Base-by-base conservation (phyloP, 2,329 filamentous ascomycete genomes). In the Tolypocladium tundrense region DNA sequence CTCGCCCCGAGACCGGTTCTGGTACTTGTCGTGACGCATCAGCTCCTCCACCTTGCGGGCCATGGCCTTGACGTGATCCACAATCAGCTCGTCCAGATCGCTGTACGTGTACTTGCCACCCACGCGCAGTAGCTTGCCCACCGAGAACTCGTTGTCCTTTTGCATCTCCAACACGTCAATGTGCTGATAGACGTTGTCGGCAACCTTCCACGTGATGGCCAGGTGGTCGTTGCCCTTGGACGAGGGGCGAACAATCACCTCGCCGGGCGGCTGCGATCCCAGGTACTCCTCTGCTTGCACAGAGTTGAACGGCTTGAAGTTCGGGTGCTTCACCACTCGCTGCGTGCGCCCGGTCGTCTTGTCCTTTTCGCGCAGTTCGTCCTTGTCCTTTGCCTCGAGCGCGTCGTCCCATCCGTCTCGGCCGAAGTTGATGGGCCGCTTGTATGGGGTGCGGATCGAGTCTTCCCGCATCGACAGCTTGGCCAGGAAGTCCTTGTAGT, bases 41-140 rank as follows among this genome's bases (percentile, higher is more conserved):
- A 99, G 87, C 78, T 99, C 93, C 64, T 96, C 91, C 55, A 97
- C 93, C 80, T 99, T 99, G 74, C 88, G 90, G 21, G 91, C 89
- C 94, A 97, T 99, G 56, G 92, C 90, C 77, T 96, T 94, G 69
- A 99, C 90, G 70, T 99, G 94, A 68, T 94, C 89, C 69, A 96
- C 92, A 64, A 99, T 97, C 76, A 99, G 75, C 72, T 99, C 94
- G 74, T 99, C 94, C 60, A 99, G 79, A 86, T 99, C 94, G 60
- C 86, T 91, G 77, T 99, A 99, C 9, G 85, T 93, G 74, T 91
- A 92, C 71, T 92, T 93, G 65, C 90, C 89, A 40, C 86, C 88
- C 57, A 99, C 90, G 62, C 90, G 89, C 57, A 99, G 81, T 48
- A 88, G 86, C 65, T 87, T 88, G 61, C 94, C 94, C 4, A 97